Evolutionary conservation across 495 filamentous ascomycete species (phyloP), one percentile per base, ranked within the genome.

Genomic region (Hypoxylon lienhwacheense): DNA sequence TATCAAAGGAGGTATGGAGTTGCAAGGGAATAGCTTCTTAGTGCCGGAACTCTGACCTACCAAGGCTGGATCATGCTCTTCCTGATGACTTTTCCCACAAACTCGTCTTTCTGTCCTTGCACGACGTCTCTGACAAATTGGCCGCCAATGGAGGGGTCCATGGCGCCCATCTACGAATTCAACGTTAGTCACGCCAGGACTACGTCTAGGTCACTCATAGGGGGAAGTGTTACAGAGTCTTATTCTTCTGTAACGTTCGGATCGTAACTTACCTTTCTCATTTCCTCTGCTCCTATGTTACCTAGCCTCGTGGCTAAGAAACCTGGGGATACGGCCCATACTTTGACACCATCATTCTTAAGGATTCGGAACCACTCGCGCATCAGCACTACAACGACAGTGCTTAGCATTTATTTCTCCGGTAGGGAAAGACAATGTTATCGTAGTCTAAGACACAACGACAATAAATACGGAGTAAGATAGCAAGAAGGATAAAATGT

Each of bases 271-370:
- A 63, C 68, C 59, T 64, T 39, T 53, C 61, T 70, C 58, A 75
- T 49, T 46, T 44, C 44, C 21, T 66, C 47, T 33, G 71, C 54
- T 14, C 59, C 60, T 17, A 67, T 24, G 7, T 70, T 73, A 0
- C 62, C 75, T 7, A 85, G 48, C 0, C 70, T 73, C 1, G 82
- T 85, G 0, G 78, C 82, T 24, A 85, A 57, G 43, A 78, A 78
- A 0, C 83, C 83, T 0, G 83, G 84, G 1, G 66, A 72, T 10
- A 85, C 62, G 15, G 62, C 59, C 70, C 71, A 86, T 0, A 81
- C 74, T 64, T 86, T 86, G 1, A 86, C 82, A 0, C 79, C 80
- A 47, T 87, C 84, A 12, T 78, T 72, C 47, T 70, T 69, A 40
- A 87, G 61, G 5, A 73, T 56, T 5, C 74, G 67, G 16, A 54